A percentile compares a stretch with the other conserved stretches of the same genome.
Evolutionary conservation across 495 filamentous ascomycete genomes (phyloP).

Genomic region (Sphaerosporella brunnea): DNA sequence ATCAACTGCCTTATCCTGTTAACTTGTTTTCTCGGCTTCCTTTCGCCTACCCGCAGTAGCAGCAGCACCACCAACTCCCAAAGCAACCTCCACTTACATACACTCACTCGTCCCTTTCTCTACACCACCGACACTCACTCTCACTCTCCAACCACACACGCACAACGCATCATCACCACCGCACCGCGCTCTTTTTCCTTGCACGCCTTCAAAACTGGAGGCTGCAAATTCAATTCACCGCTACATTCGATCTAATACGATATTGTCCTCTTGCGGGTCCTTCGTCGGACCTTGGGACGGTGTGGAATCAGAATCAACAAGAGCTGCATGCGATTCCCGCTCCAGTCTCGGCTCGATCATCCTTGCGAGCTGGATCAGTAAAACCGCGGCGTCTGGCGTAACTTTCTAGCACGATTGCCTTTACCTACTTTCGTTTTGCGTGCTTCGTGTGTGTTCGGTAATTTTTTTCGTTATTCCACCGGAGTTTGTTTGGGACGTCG

Average conservation of each 20-base stretch:
- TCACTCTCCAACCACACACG: not conserved
- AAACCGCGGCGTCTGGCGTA: not conserved
- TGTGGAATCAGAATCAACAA: slow-evolving; percentile 13
- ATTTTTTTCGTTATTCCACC: slow-evolving; percentile 1
- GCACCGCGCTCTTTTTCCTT: not conserved
- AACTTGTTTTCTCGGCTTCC: slow-evolving; percentile 3
- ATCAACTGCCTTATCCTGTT: slow-evolving; percentile 8
- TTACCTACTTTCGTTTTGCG: not conserved
- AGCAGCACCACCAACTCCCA: not conserved
- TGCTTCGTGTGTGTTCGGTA: not conserved
- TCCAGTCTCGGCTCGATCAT: not conserved
- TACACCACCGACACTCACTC: not conserved
- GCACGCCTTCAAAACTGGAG: slow-evolving; percentile 22
- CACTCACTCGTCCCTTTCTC: slow-evolving; percentile 2
- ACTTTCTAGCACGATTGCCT: not conserved
- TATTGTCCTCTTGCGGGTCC: slow-evolving; percentile 13
- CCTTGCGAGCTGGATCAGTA: not conserved
- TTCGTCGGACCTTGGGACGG: slow-evolving; percentile 19
- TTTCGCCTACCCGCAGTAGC: slow-evolving; percentile 4
- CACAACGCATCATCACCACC: not conserved
- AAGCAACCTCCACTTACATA: not conserved
- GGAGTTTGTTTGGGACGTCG: slow-evolving; percentile 1
- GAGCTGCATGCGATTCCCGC: not conserved
- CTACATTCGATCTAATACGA: slow-evolving; percentile 11
- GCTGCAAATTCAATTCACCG: slow-evolving; percentile 18